Evolutionary conservation across 331 rosid genomes (phyloP), one percentile per base, ranked within the genome.

Genomic region (Pyrus hybrid): DNA sequence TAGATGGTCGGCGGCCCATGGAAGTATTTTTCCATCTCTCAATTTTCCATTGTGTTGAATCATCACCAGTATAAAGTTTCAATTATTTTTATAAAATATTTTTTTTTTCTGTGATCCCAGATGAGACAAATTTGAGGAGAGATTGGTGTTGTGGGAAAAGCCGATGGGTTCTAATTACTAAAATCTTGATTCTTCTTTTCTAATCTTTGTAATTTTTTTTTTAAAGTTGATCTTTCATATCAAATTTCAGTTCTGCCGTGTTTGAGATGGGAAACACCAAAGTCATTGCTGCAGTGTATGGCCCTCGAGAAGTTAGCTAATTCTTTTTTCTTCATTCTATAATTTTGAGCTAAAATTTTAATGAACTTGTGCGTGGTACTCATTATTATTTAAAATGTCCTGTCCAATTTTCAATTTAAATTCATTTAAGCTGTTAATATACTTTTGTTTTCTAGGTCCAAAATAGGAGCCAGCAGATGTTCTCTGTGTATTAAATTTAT

Each of bases 231-330:
- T 74, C 16, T 54, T 71, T 29, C 63, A 17, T 71, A 58, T 68
- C 29, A 43, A 60, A 76, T 73, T 18, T 75, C 87, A 92, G 96
- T 68, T 92, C 94, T 60, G 92, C 96, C 6, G 45, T 83, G 68
- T 92, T 92, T 62, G 96, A 90, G 88, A 92, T 92, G 97, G 96
- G 96, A 54, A 88, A 88, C 81, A 92, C 97, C 67, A 88, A 90
- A 82, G 97, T 90, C 57, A 58, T 91, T 80, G 95, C 96, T 56
- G 98, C 97, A 57, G 96, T 93, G 18, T 93, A 89, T 81, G 97
- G 97, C 71, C 98, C 93, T 35, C 80, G 96, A 90, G 96, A 93
- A 92, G 98, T 91, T 29, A 32, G 28, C 21, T 23, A 12, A 63
- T 7, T 63, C 13, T 62, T n/a, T 12, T 22, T 29, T 35, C 16